These are phyloP conservation scores for Pseudopyrenochaeta lycopersici DNA, from an alignment of 2,329 filamentous ascomycete species.

Conservation along the genomic window DNA sequence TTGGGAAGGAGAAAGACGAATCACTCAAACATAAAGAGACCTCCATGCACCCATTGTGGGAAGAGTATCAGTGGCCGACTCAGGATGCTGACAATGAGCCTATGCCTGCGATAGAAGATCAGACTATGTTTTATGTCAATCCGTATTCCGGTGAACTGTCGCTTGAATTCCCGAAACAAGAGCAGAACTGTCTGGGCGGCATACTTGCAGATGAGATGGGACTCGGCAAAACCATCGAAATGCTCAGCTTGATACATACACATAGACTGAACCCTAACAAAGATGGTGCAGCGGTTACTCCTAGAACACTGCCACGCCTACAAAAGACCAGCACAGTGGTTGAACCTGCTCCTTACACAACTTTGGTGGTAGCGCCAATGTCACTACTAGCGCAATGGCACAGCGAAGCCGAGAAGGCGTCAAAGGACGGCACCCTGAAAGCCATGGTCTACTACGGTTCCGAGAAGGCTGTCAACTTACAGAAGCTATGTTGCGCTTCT, in stretches of 20 bases:
- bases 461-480: slow-evolving; percentile 82
- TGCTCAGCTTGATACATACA: slow-evolving; percentile 91
- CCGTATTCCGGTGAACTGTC: slow-evolving; percentile 96
- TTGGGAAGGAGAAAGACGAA: slow-evolving; percentile 87
- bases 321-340: slow-evolving; percentile 66
- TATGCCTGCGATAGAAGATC: slow-evolving; percentile 70
- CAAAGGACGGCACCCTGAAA: slow-evolving; percentile 81
- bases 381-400: slow-evolving; percentile 97
- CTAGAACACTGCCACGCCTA: slow-evolving; percentile 71
- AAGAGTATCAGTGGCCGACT: slow-evolving; percentile 89
- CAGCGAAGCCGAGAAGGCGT: slow-evolving; percentile 91
- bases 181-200: slow-evolving; percentile 93
- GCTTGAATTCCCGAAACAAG: slow-evolving; percentile 88
- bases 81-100: slow-evolving; percentile 88
- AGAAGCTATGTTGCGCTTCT: slow-evolving; percentile 76
- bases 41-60: slow-evolving; percentile 98
- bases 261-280: slow-evolving; percentile 69
- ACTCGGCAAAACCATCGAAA: slow-evolving; percentile 96
- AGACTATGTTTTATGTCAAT: slow-evolving; percentile 89
- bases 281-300: slow-evolving; percentile 49
- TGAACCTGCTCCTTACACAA: slow-evolving; percentile 82
- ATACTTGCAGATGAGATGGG: slow-evolving; percentile 98
- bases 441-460: slow-evolving; percentile 90
- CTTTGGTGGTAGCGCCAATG: slow-evolving; percentile 95
- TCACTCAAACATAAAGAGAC: slow-evolving; percentile 71